These are phyloP conservation scores for Mucor circinelloides DNA, from an alignment of 371 early-diverging fungal genomes.

Conservation along the genomic window DNA sequence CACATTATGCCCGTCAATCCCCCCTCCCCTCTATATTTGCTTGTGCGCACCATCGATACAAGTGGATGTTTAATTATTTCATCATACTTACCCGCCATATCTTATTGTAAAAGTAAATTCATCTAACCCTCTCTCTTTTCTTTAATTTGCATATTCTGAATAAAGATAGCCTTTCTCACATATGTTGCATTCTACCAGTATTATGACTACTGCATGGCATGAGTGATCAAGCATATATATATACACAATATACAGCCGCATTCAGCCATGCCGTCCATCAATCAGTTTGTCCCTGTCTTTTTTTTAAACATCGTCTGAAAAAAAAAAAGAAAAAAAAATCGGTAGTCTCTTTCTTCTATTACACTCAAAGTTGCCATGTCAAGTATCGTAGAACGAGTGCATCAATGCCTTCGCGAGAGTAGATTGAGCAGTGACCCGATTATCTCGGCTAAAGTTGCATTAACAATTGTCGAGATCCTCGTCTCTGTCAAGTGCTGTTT, in stretches of 20 bases:
- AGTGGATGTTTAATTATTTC: neutral
- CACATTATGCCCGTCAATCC: neutral
- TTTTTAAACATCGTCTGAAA: neutral
- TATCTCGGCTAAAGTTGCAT: neutral
- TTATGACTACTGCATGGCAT: too few species aligned
- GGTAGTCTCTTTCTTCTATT: neutral
- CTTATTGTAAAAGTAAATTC: constrained; percentile 3
- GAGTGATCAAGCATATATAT: too few species aligned
- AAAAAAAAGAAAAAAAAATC: neutral
- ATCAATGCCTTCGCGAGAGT: neutral
- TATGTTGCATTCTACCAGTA: too few species aligned
- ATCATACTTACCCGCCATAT: neutral
- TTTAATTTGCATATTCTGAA: neutral
- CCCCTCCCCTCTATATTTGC: neutral
- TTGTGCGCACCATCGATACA: neutral
- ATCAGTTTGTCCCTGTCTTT: neutral
- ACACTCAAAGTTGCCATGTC: neutral
- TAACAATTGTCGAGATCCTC: constrained; percentile 20
- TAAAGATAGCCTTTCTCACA: neutral
- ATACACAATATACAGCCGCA: too few species aligned
- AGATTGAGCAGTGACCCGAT: neutral
- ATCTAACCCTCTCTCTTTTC: neutral
- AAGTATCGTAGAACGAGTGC: constrained; percentile 6
- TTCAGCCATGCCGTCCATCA: too few species aligned
- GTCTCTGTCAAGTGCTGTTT: constrained; percentile 30